Base-by-base conservation (phyloP, 306 rosid genomes). In the Myrica gale region DNA sequence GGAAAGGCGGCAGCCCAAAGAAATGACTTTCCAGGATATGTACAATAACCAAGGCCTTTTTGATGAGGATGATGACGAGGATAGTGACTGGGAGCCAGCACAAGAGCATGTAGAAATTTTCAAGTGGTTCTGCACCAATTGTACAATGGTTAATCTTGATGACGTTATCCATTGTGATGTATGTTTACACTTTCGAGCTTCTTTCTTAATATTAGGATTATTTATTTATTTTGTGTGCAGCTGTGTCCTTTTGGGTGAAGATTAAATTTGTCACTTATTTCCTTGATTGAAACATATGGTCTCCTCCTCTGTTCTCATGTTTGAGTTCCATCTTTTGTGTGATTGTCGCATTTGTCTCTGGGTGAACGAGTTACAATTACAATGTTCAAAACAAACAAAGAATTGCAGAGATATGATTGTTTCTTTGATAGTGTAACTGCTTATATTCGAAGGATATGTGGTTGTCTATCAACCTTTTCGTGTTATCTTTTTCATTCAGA, bases 111-210 rank as follows among this genome's bases (percentile, higher is more conserved):
- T 81, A 42, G 97, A 95, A 80, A 72, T 87, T 37, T 2, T 79
- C 73, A 92, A 81, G 91, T 92, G 99, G 99, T 88, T 82, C 84
- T 95, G 99, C 81, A 92, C 72, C 70, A 95, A 95, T 71, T 95
- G 99, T 79, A 92, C 96, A 1, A 88, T 88, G 96, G 74, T 74
- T 76, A 95, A 92, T 82, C 74, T 87, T 26, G 89, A 78, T 71
- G 74, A 74, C 46, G 76, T 69, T 54, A 74, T 17, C 66, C 78
- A 69, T 65, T 95, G 99, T 60, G 85, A 89, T 67, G 99, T 95
- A 88, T 82, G 98, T 86, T 85, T 75, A 63, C 76, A 23, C 63
- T 74, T 65, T 9, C 68, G 3, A 65, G 50, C n/a, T 76, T 68
- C 65, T 74, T 85, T 77, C 78, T 32, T 17, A 37, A 80, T 62